Percentiles rank a stretch among this genome's conserved stretches.
Conservation (phyloP, 306 rosid species). For the Ormosia semicastrata region DNA sequence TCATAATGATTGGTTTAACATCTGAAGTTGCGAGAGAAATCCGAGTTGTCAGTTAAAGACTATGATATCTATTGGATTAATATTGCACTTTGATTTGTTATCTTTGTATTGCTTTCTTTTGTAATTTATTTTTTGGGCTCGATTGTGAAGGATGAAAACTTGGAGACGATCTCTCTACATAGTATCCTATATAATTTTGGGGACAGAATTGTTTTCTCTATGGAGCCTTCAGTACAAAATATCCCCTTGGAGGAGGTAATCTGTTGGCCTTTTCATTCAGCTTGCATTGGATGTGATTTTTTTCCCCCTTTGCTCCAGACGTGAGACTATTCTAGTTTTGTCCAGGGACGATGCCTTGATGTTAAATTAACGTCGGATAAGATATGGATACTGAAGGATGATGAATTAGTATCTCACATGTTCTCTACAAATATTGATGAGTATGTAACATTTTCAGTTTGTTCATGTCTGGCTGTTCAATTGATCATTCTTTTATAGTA, state of each 20-base stretch:
- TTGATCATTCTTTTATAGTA: slow-evolving; percentile 6
- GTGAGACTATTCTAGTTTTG: slow-evolving; percentile 35
- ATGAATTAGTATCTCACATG: slow-evolving; percentile 59
- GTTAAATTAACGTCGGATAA: slow-evolving; percentile 66
- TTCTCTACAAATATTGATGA: slow-evolving; percentile 37
- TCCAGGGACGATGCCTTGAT: slow-evolving; percentile 82
- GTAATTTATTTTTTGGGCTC: slow-evolving; percentile 24
- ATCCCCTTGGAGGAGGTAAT: slow-evolving; percentile 72
- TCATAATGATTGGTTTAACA: slow-evolving; percentile 3
- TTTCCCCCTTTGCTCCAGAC: slow-evolving; percentile 9
- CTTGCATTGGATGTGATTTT: slow-evolving; percentile 5
- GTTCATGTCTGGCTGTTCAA: slow-evolving; percentile 15
- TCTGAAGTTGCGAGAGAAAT: neutral
- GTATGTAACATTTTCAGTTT: slow-evolving; percentile 49
- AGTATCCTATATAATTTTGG: slow-evolving; percentile 53
- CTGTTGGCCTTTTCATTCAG: slow-evolving; percentile 1
- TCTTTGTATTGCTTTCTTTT: slow-evolving; percentile 4
- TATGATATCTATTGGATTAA: neutral
- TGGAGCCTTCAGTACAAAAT: slow-evolving; percentile 61
- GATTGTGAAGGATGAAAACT: slow-evolving; percentile 60
- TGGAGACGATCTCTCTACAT: slow-evolving; percentile 54
- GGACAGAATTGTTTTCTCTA: slow-evolving; percentile 53
- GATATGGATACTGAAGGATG: slow-evolving; percentile 86
- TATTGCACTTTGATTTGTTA: neutral
- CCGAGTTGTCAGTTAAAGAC: neutral